Evolutionary conservation across 2,329 filamentous ascomycete species (phyloP), one percentile per base, ranked within the genome.

Genomic region (Colletotrichum sp.): DNA sequence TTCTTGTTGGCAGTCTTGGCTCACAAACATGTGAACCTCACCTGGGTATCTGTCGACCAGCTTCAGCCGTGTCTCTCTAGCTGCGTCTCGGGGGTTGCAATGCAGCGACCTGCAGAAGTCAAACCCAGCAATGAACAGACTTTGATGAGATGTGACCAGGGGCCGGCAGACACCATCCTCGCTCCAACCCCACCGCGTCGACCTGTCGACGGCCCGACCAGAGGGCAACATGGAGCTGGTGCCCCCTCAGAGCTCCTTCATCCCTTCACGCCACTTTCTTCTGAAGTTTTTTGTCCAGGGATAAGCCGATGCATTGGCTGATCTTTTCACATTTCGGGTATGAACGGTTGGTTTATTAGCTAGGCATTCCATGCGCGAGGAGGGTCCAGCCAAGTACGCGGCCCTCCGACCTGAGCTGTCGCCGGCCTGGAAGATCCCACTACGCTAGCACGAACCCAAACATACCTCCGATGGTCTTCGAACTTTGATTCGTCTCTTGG

Each of bases 401-500:
- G 72, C 72, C 69, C 68, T 72, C 72, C 68, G 68, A 52, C 36
- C 34, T 32, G 36, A 71, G 62, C 36, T 75, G 68, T 75, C 49
- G 57, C 36, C 62, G 62, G 60, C 68, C 18, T 67, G 68, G 72
- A 44, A 44, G 68, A 75, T 75, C 62, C 72, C 68, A 75, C 72
- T 36, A 65, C 72, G 72, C 72, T 75, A 75, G 68, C 68, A 75
- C 72, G 60, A 71, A 75, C 68, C 72, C 12, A 75, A 75, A 34
- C 72, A 75, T 75, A 75, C 55, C 55, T 72, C 69, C 69, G 69
- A 44, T 44, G 24, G 30, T 36, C 7, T 28, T 28, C 18, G 39
- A 39, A 15, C 10, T 72, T 16, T 75, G 36, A 72, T 68, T 75
- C 63, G 72, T 52, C n/a, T 49, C 55, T 68, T 68, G 55, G 30